Evolutionary conservation across 1,284 basidiomycete species (phyloP), one percentile per base, ranked within the genome.

Genomic region (Apiotrichum veenhuisii): DNA sequence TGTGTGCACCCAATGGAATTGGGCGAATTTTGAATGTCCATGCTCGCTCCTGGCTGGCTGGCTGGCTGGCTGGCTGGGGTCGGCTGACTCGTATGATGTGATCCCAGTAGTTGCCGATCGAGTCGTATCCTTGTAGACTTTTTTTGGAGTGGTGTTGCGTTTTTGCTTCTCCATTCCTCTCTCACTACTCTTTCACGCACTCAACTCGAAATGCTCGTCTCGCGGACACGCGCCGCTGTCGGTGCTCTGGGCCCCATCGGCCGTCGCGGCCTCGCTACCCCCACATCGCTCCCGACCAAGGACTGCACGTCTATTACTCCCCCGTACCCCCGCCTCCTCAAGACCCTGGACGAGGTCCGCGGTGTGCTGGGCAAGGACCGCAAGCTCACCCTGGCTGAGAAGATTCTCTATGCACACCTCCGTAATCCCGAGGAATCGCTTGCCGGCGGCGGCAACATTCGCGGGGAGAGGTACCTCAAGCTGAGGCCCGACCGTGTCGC

Each of bases 391-490:
- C 82, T 99, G 18, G 89, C 95, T 26, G 96, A 99, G 79, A 99
- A 99, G 83, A 96, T 98, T 50, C 82, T 99, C 45, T 98, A 97
- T 78, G 87, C 91, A 67, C 96, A 99, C 78, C 79, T 98, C 53
- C 78, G 85, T 64, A 85, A 94, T 64, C 91, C 92, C 10, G 84
- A 87, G 63, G 80, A 80, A 57, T 85, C 81, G 55, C 78, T 96
- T 34, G 82, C 82, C 20, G 81, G 83, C 50, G 84, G 84, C 49
- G 84, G 85, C 23, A 77, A 78, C 57, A 82, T 92, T 42, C 82
- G 95, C 65, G 95, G 95, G 38, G 86, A 94, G 76, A 82, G 85
- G 26, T 97, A 98, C 78, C 81, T 98, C 53, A 93, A 93, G 77
- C 83, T 99, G 42, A 82, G 81, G 59, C 93, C 95, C 8, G 89